Evolutionary conservation across 2,329 filamentous ascomycete species (phyloP).

Genomic region (Cercospora zeae-maydis): DNA sequence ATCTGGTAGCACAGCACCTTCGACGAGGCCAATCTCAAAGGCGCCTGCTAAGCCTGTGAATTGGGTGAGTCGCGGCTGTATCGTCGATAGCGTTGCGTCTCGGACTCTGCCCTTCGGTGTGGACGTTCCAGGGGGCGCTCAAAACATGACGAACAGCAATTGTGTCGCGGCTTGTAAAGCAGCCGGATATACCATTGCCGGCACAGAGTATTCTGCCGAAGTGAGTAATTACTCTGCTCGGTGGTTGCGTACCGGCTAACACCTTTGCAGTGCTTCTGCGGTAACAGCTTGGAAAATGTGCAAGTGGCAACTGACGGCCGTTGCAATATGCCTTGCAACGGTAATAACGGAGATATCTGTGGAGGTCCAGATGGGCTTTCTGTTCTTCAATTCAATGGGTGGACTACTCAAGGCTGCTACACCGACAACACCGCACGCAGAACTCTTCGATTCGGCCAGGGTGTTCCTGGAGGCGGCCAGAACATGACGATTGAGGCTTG

Average conservation of each 20-base stretch:
- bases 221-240: not conserved
- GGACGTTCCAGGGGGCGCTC: conserved; percentile 15
- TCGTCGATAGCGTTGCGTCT: conserved; percentile 22
- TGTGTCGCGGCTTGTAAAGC: conserved; percentile 21
- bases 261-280: conserved; percentile 22
- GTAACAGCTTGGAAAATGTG: conserved; percentile 24
- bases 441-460: conserved; percentile 21
- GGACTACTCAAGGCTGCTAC: conserved; percentile 31
- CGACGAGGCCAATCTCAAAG: conserved; percentile 21
- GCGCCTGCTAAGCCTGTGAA: conserved; percentile 22
- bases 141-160: conserved; percentile 26
- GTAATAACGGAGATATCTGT: conserved; percentile 30
- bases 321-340: conserved; percentile 31
- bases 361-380: conserved; percentile 27
- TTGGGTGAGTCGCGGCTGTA: conserved; percentile 29
- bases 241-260: not conserved
- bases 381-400: conserved; percentile 26
- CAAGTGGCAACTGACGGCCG: conserved; percentile 23
- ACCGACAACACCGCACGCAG: conserved; percentile 22
- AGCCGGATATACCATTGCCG: conserved; percentile 23
- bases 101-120: conserved; percentile 23
- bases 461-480: conserved; percentile 24
- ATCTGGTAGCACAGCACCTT: conserved; percentile 22
- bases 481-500: conserved; percentile 29
- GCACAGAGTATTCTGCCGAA: conserved; percentile 25